phyloP scores from a whole-genome alignment of 371 early-diverging fungal species.

The Syncephalastrum contaminatum region DNA sequence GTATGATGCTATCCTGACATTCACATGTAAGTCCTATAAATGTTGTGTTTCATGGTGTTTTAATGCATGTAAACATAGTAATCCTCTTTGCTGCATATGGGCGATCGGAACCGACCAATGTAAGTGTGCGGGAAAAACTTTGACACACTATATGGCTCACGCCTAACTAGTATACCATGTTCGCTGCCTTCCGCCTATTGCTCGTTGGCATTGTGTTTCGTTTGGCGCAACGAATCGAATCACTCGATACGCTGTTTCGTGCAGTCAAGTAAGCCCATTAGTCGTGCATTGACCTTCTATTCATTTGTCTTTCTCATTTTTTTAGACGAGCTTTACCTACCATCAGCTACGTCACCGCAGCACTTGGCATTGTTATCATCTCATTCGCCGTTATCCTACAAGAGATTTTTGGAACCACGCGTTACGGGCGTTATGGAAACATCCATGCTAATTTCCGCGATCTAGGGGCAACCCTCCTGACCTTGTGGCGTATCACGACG shows the following conservation, averaged over 20 bases:
- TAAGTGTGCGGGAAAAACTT: too few species aligned
- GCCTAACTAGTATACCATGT: conserved; percentile 3
- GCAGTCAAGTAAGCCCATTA: conserved; percentile 35
- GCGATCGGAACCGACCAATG: too few species aligned
- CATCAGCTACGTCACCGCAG: conserved; percentile 46
- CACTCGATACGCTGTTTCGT: conserved; percentile 48
- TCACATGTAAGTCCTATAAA: conserved; percentile 17
- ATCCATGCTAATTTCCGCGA: conserved; percentile 49
- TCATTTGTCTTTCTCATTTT: background rate
- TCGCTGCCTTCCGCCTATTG: conserved; percentile 23
- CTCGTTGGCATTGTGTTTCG: conserved; percentile 49
- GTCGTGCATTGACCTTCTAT: background rate
- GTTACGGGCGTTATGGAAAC: conserved; percentile 48
- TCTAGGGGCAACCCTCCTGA: conserved; percentile 37
- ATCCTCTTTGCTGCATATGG: too few species aligned
- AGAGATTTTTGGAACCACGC: conserved; percentile 47
- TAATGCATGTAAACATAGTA: too few species aligned
- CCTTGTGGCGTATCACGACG: conserved; percentile 53
- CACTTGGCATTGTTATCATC: conserved; percentile 41
- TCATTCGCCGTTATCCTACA: conserved; percentile 52
- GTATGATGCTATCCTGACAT: conserved; percentile 40
- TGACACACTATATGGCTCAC: too few species aligned
- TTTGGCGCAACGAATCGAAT: conserved; percentile 47
- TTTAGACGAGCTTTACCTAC: conserved; percentile 46
- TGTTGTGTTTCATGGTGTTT: too few species aligned